Evolutionary conservation across 2,329 filamentous ascomycete genomes (phyloP).

Genomic region (Penicillium sp.): DNA sequence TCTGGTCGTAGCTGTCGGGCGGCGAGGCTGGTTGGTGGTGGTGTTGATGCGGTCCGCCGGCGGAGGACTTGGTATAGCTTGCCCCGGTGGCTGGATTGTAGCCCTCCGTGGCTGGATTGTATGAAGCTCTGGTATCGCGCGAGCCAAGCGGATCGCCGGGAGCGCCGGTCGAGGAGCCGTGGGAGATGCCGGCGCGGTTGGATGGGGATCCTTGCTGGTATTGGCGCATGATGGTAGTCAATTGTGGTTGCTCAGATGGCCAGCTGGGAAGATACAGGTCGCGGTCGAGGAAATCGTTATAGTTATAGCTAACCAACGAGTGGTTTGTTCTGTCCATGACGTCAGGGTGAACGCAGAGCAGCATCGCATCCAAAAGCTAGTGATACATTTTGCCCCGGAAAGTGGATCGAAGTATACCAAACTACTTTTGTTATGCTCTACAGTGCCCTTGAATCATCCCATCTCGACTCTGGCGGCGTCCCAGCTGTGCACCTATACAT

Average conservation of each 20-base stretch:
- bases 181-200: conserved; percentile 7
- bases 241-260: background rate
- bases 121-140: conserved; percentile 16
- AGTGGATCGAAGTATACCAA: background rate
- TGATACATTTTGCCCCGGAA: background rate
- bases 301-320: too few species aligned
- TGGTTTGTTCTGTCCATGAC: conserved; percentile 15
- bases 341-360: conserved; percentile 18
- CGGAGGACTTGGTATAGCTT: conserved; percentile 17
- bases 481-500: too few species aligned
- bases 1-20: conserved; percentile 16
- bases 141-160: conserved; percentile 22
- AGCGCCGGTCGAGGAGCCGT: conserved; percentile 31
- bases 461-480: too few species aligned
- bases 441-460: too few species aligned
- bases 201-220: background rate
- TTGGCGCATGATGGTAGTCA: background rate
- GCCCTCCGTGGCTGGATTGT: conserved; percentile 18
- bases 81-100: conserved; percentile 30
- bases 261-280: too few species aligned
- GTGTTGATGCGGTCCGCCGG: conserved; percentile 6
- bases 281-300: too few species aligned
- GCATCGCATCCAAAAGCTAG: background rate
- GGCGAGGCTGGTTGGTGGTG: conserved; percentile 10
- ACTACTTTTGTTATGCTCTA: too few species aligned